Evolutionary conservation across 2,329 filamentous ascomycete species (phyloP), one percentile per base, ranked within the genome.

Genomic region (Lachnellula occidentalis): DNA sequence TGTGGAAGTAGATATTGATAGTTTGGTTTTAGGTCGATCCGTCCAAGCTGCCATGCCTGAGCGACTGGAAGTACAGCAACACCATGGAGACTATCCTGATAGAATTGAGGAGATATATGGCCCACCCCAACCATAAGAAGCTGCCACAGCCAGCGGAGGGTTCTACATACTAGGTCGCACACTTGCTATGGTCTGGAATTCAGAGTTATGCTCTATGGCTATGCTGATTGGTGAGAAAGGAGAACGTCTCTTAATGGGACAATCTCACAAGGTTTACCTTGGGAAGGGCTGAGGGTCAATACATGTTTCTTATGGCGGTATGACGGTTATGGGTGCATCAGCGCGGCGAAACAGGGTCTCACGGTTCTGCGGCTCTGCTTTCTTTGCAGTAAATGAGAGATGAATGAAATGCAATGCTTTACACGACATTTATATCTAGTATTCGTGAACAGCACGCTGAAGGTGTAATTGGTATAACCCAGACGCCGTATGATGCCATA

Each of bases 51-150:
- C 88, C 88, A 15, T 95, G 92, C 66, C 80, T 99, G 45, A 82
- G 86, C 53, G 85, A 89, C 71, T 99, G 94, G 94, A 94, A 89
- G 77, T 81, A 90, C 57, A 87, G 95, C 46, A 94, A 91, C 69
- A 95, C 91, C 34, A 95, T 96, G 89, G 92, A 97, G 77, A 95
- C 90, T 1, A 85, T 95, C 52, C 76, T 96, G 61, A 90, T 94
- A 60, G 91, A 95, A 71, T 78, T 96, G 56, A 81, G 90, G 76
- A 85, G 92, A 73, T 95, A 89, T 71, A 97, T 99, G 94, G 92
- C 92, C 31, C 82, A 92, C 56, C 85, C 88, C 24, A 80, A 85
- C 63, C 88, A 97, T 76, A 96, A 96, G 82, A 97, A 97, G 76
- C 83, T 96, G 31, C 88, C 90, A 12, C 94, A 99, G 72, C 94